Evolutionary conservation across 2,329 filamentous ascomycete genomes (phyloP).

Genomic region (Fusarium miscanthi): DNA sequence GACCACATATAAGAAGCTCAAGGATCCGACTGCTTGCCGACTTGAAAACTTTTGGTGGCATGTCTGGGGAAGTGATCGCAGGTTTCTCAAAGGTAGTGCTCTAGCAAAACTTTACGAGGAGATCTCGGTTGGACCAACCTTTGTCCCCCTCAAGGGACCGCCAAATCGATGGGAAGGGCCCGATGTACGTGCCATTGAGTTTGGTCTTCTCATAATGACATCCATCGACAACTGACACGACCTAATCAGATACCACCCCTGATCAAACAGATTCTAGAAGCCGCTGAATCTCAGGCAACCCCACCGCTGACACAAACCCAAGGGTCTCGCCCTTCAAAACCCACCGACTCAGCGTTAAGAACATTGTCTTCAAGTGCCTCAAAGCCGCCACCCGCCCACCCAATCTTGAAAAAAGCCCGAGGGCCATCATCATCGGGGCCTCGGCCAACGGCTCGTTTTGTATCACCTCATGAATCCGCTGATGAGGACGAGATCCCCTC

Average conservation of each 20-base stretch:
- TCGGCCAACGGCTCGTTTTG: constrained; percentile 70
- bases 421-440: constrained; percentile 64
- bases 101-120: constrained; percentile 67
- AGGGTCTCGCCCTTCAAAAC: constrained; percentile 32
- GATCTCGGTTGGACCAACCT: constrained; percentile 68
- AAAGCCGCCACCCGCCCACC: constrained; percentile 62
- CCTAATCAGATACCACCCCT: constrained; percentile 44
- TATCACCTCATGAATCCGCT: constrained; percentile 63
- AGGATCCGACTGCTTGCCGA: constrained; percentile 71
- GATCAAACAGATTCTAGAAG: constrained; percentile 46
- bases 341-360: constrained; percentile 38
- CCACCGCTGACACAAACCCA: constrained; percentile 27
- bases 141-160: constrained; percentile 66
- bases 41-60: constrained; percentile 76
- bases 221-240: constrained; percentile 24
- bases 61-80: constrained; percentile 69
- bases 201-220: neutral
- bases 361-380: constrained; percentile 55
- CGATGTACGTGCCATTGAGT: constrained; percentile 53
- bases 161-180: constrained; percentile 64
- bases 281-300: constrained; percentile 30
- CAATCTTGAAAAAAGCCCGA: constrained; percentile 70
- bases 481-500: constrained; percentile 57
- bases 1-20: constrained; percentile 66
- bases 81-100: constrained; percentile 62